phyloP scores from a whole-genome alignment of 179 eudicot species.

The Gypsophila paniculata region DNA sequence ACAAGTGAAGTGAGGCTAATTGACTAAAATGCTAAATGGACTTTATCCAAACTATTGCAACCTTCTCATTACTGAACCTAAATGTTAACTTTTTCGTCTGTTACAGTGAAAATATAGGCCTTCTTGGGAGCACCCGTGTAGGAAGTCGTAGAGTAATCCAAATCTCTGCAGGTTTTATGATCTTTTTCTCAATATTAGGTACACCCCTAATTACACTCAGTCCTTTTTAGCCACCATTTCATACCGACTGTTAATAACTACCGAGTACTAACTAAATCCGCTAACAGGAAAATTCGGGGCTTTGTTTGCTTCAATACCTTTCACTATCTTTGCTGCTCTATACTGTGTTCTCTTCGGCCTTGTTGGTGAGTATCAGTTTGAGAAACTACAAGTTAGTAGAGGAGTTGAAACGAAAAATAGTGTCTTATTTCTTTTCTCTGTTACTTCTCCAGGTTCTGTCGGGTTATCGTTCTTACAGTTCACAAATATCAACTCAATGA shows the following conservation, averaged over 20 bases:
- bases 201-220: not conserved
- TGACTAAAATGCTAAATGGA: too few relatives aligned
- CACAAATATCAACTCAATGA: slow-evolving; percentile 98
- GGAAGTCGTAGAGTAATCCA: slow-evolving; percentile 94
- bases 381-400: too few relatives aligned
- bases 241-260: not conserved
- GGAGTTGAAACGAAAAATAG: too few relatives aligned
- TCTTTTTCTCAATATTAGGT: slow-evolving; percentile 95
- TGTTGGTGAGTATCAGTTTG: slow-evolving; percentile 53
- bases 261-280: not conserved
- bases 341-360: slow-evolving; percentile 94
- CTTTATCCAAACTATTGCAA: not conserved
- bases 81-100: slow-evolving; percentile 10
- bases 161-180: slow-evolving; percentile 97
- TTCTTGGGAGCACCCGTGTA: slow-evolving; percentile 83
- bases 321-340: slow-evolving; percentile 84
- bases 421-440: not conserved
- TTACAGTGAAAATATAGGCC: slow-evolving; percentile 86
- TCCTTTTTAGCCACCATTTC: not conserved
- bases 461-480: slow-evolving; percentile 95
- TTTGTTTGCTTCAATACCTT: slow-evolving; percentile 93
- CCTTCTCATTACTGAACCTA: not conserved
- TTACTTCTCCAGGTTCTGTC: slow-evolving; percentile 56
- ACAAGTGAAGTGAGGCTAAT: too few relatives aligned
- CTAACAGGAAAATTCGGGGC: slow-evolving; percentile 93